These are phyloP conservation scores for Mortierella sp. DNA, from an alignment of 371 early-diverging fungal species.

Conservation along the genomic window DNA sequence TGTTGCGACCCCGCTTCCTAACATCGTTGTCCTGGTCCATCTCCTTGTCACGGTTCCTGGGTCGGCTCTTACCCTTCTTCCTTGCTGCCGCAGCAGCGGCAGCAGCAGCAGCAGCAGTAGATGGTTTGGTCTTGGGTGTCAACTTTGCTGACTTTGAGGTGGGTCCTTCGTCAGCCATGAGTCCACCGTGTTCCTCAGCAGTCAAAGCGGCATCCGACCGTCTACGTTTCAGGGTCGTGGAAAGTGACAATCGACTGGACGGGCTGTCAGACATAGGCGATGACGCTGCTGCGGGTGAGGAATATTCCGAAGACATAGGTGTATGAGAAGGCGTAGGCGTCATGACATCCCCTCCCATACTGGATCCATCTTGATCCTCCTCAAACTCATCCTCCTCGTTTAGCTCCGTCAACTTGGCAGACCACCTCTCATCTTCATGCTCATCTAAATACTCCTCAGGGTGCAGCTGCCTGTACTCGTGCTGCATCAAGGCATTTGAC, in stretches of 20 bases:
- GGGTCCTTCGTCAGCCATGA: neutral
- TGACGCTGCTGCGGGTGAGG: neutral
- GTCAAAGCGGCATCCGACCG: neutral
- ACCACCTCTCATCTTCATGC: neutral
- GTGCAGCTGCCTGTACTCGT: constrained; percentile 1
- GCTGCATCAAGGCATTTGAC: constrained; percentile 36
- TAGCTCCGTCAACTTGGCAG: neutral
- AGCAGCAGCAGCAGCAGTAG: neutral
- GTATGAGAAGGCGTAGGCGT: neutral
- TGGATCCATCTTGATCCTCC: neutral
- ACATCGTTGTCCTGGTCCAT: neutral
- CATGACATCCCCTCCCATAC: neutral
- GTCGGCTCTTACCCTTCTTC: neutral
- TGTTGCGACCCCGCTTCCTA: constrained; percentile 43
- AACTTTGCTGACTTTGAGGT: neutral
- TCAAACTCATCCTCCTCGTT: neutral
- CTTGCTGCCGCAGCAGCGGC: neutral
- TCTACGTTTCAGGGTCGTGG: constrained; percentile 17
- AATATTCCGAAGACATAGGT: neutral
- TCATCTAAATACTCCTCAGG: constrained; percentile 14
- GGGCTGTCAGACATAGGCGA: constrained; percentile 1
- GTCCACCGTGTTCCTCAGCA: neutral
- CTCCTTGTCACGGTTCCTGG: neutral
- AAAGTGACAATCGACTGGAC: neutral
- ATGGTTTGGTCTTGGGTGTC: constrained; percentile 2